Evolutionary conservation across 495 filamentous ascomycete species (phyloP).

Genomic region (Penicillium psychrofluorescens): DNA sequence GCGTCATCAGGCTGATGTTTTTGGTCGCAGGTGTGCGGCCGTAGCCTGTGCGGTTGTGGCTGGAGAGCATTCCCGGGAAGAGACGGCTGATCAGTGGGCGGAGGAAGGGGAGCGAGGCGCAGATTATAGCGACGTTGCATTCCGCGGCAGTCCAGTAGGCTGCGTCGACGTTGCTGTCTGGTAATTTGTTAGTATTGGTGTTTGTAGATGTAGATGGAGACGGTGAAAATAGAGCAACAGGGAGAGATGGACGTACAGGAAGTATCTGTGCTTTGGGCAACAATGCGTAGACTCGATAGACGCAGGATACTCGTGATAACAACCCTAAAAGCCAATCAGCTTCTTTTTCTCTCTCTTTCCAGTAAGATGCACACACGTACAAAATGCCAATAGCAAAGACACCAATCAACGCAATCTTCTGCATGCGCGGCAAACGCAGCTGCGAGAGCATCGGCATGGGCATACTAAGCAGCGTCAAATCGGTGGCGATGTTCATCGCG

Average conservation of each 20-base stretch:
- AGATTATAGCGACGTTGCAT: constrained; percentile 76
- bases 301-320: constrained; percentile 29
- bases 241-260: constrained; percentile 49
- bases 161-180: constrained; percentile 44
- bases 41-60: constrained; percentile 17
- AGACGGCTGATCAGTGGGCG: constrained; percentile 74
- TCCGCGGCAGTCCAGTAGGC: constrained; percentile 77
- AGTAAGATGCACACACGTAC: constrained; percentile 38
- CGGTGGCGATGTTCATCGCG: constrained; percentile 46
- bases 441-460: constrained; percentile 49
- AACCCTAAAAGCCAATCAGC: constrained; percentile 12
- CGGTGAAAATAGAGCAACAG: constrained; percentile 14
- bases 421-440: constrained; percentile 40
- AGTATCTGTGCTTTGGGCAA: constrained; percentile 32
- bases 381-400: constrained; percentile 52
- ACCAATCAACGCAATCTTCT: constrained; percentile 44
- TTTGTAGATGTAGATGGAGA: constrained; percentile 3
- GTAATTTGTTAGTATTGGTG: constrained; percentile 18
- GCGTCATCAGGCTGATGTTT: no score
- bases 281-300: constrained; percentile 22
- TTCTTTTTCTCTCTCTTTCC: constrained; percentile 46
- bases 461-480: constrained; percentile 46
- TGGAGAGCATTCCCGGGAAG: constrained; percentile 57
- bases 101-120: constrained; percentile 74
- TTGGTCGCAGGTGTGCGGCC: constrained; percentile 8